Base-by-base conservation (phyloP, 2,329 filamentous ascomycete genomes). In the Neonectria punicea region DNA sequence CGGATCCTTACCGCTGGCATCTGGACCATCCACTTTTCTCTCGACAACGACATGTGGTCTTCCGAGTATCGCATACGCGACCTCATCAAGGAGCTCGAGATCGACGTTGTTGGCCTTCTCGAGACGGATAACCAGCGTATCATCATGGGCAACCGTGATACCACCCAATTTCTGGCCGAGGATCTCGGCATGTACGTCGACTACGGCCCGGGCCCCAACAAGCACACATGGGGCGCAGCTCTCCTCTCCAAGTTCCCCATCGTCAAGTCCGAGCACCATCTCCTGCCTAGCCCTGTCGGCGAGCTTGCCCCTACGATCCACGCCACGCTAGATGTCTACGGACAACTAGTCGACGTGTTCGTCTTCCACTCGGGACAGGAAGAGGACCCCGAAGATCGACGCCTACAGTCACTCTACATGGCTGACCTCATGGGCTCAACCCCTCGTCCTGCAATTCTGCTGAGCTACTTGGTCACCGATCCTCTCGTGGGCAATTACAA, bases 361-460 rank as follows among this genome's bases (percentile, higher is more conserved):
- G 96, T 99, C 60, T 99, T 99, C 88, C 96, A 99, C 82, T 98
- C 95, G 1, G 96, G 96, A 13, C 96, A 99, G 78, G 95, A 99
- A 80, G 96, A 99, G 80, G 96, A 99, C 74, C 90, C 90, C 0
- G 95, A 98, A 77, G 96, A 99, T 74, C 88, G 96, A 60, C 87
- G 94, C 30, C 85, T 97, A 57, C 96, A 99, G 81, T 89, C 89
- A 1, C 87, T 93, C 77, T 99, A 98, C 75, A 85, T 99, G 9
- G 87, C 94, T 1, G 88, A 93, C 61, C 84, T 97, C 53, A 99
- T 99, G 96, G 93, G 92, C 49, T 89, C 88, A 28, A 92, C 92
- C 1, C 83, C 89, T 13, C 89, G 95, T 1, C 96, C 96, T 1
- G 86, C 93, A 25, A 91, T 99, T 68, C 81, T 99, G 57, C 89